Conservation (phyloP, 352 stramenopile species). For the Phytophthora citricola region DNA sequence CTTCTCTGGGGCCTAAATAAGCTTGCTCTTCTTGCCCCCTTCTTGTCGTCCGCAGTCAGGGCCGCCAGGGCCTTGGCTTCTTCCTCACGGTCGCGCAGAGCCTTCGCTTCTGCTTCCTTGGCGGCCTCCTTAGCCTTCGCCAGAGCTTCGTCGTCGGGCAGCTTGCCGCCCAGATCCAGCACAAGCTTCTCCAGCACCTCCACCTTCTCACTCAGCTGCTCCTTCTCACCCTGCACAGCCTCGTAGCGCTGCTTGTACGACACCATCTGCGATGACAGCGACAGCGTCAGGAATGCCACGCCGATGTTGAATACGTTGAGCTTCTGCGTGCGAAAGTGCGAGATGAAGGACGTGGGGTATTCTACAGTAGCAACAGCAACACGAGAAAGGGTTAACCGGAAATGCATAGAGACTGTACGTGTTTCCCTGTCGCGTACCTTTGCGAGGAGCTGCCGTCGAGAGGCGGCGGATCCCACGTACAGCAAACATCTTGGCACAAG, state of each 20-base stretch:
- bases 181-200: slow-evolving; percentile 69
- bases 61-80: slow-evolving; percentile 47
- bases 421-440: slow-evolving; percentile 31
- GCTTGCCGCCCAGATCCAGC: slow-evolving; percentile 57
- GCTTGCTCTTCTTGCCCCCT: slow-evolving; percentile 57
- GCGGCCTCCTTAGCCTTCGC: slow-evolving; percentile 48
- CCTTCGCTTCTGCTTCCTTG: slow-evolving; percentile 49
- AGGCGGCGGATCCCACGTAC: slow-evolving; percentile 46
- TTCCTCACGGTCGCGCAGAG: slow-evolving; percentile 38
- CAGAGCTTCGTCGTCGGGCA: slow-evolving; percentile 66
- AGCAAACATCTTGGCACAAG: slow-evolving; percentile 35
- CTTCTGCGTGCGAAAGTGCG: slow-evolving; percentile 79
- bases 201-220: slow-evolving; percentile 56
- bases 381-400: neutral
- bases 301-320: slow-evolving; percentile 90
- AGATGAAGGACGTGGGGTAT: slow-evolving; percentile 86
- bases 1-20: slow-evolving; percentile 62
- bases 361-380: slow-evolving; percentile 32
- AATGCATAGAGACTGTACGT: neutral
- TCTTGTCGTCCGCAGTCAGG: slow-evolving; percentile 42
- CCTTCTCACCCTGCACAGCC: slow-evolving; percentile 42
- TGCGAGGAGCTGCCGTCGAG: slow-evolving; percentile 51
- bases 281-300: slow-evolving; percentile 83
- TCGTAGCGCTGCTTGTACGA: slow-evolving; percentile 75
- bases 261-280: slow-evolving; percentile 85